These are phyloP conservation scores for Colletotrichum viniferum DNA, from an alignment of 2,329 filamentous ascomycete species.

Conservation along the genomic window DNA sequence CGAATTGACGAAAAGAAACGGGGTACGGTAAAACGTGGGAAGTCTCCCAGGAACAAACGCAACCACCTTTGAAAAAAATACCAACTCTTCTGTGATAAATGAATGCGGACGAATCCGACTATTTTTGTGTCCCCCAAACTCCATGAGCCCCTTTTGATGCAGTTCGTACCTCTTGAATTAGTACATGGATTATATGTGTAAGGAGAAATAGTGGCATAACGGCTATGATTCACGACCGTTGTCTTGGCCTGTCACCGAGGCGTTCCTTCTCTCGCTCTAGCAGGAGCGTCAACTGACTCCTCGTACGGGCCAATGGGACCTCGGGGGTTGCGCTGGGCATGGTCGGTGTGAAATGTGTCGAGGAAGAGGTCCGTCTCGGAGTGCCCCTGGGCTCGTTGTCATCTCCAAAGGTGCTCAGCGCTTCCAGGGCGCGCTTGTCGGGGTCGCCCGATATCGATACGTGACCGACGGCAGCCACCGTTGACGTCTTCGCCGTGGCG, in stretches of 20 bases:
- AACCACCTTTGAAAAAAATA: not conserved
- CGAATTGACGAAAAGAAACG: not conserved
- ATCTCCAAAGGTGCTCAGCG: slow-evolving; percentile 16
- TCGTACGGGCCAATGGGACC: slow-evolving; percentile 60
- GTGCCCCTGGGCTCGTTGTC: not conserved
- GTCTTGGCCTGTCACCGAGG: slow-evolving; percentile 12
- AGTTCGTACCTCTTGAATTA: slow-evolving; percentile 12
- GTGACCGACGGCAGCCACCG: slow-evolving; percentile 17
- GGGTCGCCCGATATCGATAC: slow-evolving; percentile 15
- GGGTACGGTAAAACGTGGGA: not conserved
- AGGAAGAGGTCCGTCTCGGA: slow-evolving; percentile 26
- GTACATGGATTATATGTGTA: slow-evolving; percentile 19
- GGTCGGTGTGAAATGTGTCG: slow-evolving; percentile 52
- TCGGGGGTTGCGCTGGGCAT: slow-evolving; percentile 48
- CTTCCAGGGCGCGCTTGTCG: slow-evolving; percentile 26
- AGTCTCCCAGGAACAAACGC: not conserved
- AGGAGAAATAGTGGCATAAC: not conserved
- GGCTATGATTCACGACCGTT: not conserved
- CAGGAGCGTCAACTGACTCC: slow-evolving; percentile 63
- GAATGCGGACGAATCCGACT: not conserved
- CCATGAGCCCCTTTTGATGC: slow-evolving; percentile 17
- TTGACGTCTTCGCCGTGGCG: slow-evolving; percentile 14
- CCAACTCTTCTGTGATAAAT: not conserved
- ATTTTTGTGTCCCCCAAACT: slow-evolving; percentile 13
- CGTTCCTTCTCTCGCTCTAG: slow-evolving; percentile 55